Conservation (phyloP, 192 early-diverging fungal species). For the Backusella parvicylindrica region DNA sequence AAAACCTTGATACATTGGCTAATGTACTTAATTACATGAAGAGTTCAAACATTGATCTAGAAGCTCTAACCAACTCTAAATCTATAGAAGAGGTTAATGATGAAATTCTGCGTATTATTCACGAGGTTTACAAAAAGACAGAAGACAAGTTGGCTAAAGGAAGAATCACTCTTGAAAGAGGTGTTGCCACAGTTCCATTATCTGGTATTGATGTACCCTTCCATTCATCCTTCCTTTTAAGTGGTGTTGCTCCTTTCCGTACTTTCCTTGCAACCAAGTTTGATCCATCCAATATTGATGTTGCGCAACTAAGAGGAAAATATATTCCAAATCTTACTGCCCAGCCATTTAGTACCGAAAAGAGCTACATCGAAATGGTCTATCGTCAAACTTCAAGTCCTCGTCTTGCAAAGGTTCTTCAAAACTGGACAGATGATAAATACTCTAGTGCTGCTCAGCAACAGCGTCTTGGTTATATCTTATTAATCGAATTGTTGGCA, state of each 20-base stretch:
- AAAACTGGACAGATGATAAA: slow-evolving; percentile 72
- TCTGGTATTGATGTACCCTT: slow-evolving; percentile 95
- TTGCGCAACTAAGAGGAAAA: slow-evolving; percentile 72
- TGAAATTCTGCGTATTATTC: slow-evolving; percentile 73
- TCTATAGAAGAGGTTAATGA: slow-evolving; percentile 81
- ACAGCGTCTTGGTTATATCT: slow-evolving; percentile 81
- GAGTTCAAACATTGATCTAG: slow-evolving; percentile 80
- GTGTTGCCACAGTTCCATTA: slow-evolving; percentile 87
- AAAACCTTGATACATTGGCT: slow-evolving; percentile 77
- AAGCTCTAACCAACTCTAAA: slow-evolving; percentile 79
- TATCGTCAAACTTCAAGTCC: slow-evolving; percentile 68
- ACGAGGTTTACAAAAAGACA: slow-evolving; percentile 62
- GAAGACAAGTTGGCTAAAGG: slow-evolving; percentile 60
- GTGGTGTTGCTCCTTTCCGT: slow-evolving; percentile 91
- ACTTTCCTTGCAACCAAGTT: slow-evolving; percentile 82
- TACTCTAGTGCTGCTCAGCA: slow-evolving; percentile 73
- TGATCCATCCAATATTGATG: slow-evolving; percentile 79
- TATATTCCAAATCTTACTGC: slow-evolving; percentile 97
- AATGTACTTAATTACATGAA: slow-evolving; percentile 86
- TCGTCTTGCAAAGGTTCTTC: slow-evolving; percentile 74
- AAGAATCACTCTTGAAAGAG: slow-evolving; percentile 74
- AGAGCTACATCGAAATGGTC: slow-evolving; percentile 73
- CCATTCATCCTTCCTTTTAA: slow-evolving; percentile 92
- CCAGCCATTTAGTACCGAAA: slow-evolving; percentile 78
- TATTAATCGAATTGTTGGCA: slow-evolving; percentile 86